Base-by-base conservation (phyloP, 2,329 filamentous ascomycete species). In the Bisporella sp. region DNA sequence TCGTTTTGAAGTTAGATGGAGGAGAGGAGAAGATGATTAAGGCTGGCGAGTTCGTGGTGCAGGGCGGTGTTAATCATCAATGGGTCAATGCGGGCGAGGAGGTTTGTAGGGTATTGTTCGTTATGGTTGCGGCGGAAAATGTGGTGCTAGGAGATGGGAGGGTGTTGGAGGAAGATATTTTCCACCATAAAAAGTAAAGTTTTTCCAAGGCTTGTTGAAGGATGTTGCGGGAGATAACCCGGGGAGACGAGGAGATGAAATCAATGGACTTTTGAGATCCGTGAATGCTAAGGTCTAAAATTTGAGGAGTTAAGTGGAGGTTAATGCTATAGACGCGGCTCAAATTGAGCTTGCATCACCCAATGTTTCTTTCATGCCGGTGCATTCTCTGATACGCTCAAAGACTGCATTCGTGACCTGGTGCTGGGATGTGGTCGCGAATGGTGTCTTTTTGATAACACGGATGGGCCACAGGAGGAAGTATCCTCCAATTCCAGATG, bases 31-130 rank as follows among this genome's bases (percentile, higher is more conserved):
- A 62, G 53, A 63, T 59, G 4, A 30, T 73, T 2, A 53, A 52
- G 31, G 56, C 59, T 2, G 71, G 71, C 8, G 71, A 74, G 41
- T 56, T 68, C n/a, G 59, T 72, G 33, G 62, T 73, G 0, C 68
- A 73, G 57, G 61, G 68, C 40, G 73, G 73, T 0, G 66, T 64
- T 8, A 73, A 70, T 46, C 73, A 76, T 53, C 55, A 61, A n/a
- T 76, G 72, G 69, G 58, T 65, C 12, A 75, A 76, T 51, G 62
- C 66, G 12, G 64, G 64, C 0, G 54, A 62, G 2, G 64, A 68
- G 43, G 53, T 64, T 12, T 73, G 69, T 45, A 62, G 68, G 29
- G 62, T 74, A 0, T 56, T 71, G 41, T 69, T 65, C 48, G 66
- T 74, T 39, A 66, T 69, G 65, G 58, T 74, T 4, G 67, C 66